Conservation (phyloP, 2,329 filamentous ascomycete species). For the Talaromyces verruculosus region DNA sequence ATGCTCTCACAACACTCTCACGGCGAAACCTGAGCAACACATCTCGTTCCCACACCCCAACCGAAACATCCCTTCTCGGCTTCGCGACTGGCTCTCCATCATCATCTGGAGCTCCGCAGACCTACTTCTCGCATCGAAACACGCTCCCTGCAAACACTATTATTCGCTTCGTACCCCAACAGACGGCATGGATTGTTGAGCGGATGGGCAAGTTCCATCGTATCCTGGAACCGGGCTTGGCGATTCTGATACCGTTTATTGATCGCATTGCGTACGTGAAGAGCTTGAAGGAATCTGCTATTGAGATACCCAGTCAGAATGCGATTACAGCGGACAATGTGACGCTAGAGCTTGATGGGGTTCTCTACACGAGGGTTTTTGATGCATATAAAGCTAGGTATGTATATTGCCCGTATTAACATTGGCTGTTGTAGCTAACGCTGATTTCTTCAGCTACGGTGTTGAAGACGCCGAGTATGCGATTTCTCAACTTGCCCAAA, state of each 20-base stretch:
- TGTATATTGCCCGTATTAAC: conserved; percentile 27
- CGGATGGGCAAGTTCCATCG: conserved; percentile 97
- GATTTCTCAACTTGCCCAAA: conserved; percentile 96
- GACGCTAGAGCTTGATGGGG: conserved; percentile 91
- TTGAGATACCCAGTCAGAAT: conserved; percentile 96
- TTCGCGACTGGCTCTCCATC: conserved; percentile 30
- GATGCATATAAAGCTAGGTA: conserved; percentile 97
- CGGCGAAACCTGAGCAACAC: conserved; percentile 35
- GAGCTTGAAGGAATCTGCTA: conserved; percentile 90
- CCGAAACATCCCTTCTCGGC: conserved; percentile 36
- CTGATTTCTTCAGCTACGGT: conserved; percentile 67
- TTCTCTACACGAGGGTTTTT: conserved; percentile 92
- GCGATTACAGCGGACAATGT: conserved; percentile 99
- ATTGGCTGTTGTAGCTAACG: conserved; percentile 10
- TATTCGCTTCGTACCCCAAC: conserved; percentile 96
- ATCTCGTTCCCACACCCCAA: conserved; percentile 28
- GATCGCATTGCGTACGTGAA: conserved; percentile 98
- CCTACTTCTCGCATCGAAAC: conserved; percentile 71
- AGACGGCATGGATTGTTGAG: conserved; percentile 99
- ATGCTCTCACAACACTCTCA: conserved; percentile 13
- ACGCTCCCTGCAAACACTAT: conserved; percentile 87
- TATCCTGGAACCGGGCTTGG: conserved; percentile 87
- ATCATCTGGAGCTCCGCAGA: conserved; percentile 52
- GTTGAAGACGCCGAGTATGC: conserved; percentile 99
- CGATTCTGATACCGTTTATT: conserved; percentile 82